Evolutionary conservation across 345 rosid species (phyloP), one percentile per base, ranked within the genome.

Genomic region (Hevea brasiliensis): DNA sequence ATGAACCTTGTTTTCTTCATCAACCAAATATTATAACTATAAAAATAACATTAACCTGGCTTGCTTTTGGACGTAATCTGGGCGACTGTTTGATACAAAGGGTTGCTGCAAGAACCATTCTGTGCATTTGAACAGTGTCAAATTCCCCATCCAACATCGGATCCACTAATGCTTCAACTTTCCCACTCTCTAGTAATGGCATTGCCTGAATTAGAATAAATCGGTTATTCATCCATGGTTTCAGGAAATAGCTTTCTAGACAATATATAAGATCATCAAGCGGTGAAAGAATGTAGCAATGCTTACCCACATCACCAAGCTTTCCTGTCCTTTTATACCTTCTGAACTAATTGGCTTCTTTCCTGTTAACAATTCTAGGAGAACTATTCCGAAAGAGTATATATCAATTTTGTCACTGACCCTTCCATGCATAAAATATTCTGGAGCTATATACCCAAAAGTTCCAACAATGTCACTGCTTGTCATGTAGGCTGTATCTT

Each of bases 371-470:
- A 79, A 42, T 20, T 79, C 82, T 7, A 79, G 82, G 42, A 74
- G 72, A 42, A 79, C 72, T 55, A 79, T 48, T 2, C 82, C 82
- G 47, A 69, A 79, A 26, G 82, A 70, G 68, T 79, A 79, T n/a
- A 79, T 69, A 13, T 74, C 82, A 27, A 59, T 70, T 59, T 74
- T 79, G 61, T 74, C 75, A 59, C 75, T 70, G 44, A 74, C 57
- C 54, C 64, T 74, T 41, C 82, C 82, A 29, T 79, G 56, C 72
- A 65, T 79, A 44, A 79, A 74, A 45, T 74, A 79, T 61, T 74
- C 82, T 47, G 82, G 82, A 70, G 82, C 82, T 58, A 79, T 59
- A 32, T 79, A 79, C 35, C 82, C 82, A 66, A 79, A 79, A 37
- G 82, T 79, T 60, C 82, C 82, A 40, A 70, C 78, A 29, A 79